Evolutionary conservation across 129 eudicot species (phyloP).

Genomic region (Deinandra increscens): DNA sequence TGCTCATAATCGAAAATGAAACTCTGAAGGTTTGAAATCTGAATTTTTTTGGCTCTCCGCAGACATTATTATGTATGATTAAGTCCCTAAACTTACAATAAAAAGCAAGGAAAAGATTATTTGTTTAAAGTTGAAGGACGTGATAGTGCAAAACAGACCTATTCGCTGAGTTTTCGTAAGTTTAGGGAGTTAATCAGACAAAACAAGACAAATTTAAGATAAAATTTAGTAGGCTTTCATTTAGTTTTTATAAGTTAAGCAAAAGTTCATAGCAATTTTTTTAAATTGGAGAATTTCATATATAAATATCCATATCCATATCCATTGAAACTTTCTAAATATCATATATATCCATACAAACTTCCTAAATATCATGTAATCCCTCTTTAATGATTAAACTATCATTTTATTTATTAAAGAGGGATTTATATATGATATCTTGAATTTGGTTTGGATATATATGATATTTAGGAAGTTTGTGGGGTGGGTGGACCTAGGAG

Average conservation of each 20-base stretch:
- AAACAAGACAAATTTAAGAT: not conserved
- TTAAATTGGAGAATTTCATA: not conserved
- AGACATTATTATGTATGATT: not conserved
- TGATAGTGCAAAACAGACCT: not conserved
- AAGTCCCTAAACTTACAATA: not conserved
- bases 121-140: not conserved
- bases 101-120: not conserved
- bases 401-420: too few relatives aligned
- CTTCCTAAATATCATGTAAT: too few relatives aligned
- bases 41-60: not conserved
- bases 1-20: conserved; percentile 57
- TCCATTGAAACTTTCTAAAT: too few relatives aligned
- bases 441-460: too few relatives aligned
- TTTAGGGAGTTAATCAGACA: not conserved
- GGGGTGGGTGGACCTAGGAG: too few relatives aligned
- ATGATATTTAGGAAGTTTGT: too few relatives aligned
- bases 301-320: too few relatives aligned
- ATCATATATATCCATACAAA: too few relatives aligned
- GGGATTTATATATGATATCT: too few relatives aligned
- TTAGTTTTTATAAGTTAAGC: not conserved
- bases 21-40: conserved; percentile 56
- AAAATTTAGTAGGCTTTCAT: not conserved
- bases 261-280: not conserved
- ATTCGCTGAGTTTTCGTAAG: not conserved
- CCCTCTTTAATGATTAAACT: too few relatives aligned